Evolutionary conservation across 2,329 filamentous ascomycete species (phyloP), one percentile per base, ranked within the genome.

Genomic region (Paracoccidioides brasiliensis): DNA sequence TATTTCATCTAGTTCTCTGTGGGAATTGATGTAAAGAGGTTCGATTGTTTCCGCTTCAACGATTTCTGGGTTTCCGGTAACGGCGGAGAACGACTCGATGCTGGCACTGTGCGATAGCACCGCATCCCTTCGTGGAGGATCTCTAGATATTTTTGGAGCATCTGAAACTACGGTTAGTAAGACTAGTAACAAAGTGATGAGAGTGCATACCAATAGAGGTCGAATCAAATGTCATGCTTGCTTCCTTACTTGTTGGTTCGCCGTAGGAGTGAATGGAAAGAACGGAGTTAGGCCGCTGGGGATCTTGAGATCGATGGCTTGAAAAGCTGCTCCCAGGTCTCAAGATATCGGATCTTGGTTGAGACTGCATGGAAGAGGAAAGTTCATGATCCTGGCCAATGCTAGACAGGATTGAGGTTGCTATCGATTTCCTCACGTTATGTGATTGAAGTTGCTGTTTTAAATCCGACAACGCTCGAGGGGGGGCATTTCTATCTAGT

Each of bases 361-460:
- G 62, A 14, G 59, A 61, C 14, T 59, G 55, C 32, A 54, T 33
- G 14, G 63, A 56, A 32, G 66, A 56, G 35, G 59, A 53, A 53
- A 64, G 56, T 10, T 67, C 63, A 9, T 62, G 50, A 48, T 69
- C 65, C 30, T 59, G 64, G 35, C 79, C 80, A 54, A 95, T 79
- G 59, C 86, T 84, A 55, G 86, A 81, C 48, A 90, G 79, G 59
- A 97, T 93, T 59, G 86, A 85, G 55, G 84, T 80, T 59, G 88
- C 85, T 64, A 95, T 96, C 12, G 88, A 85, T 59, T 89, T 88
- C 45, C 91, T 82, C 52, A 97, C 88, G 64, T 89, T 89, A 69
- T 87, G 86, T 64, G 82, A 83, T 67, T 86, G 85, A 57, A 97
- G 76, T 70, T 95, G 89, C 66, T 82, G 86, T 73, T 93, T 93